Conservation (phyloP, 306 rosid species). For the Cicer cuneatum region DNA sequence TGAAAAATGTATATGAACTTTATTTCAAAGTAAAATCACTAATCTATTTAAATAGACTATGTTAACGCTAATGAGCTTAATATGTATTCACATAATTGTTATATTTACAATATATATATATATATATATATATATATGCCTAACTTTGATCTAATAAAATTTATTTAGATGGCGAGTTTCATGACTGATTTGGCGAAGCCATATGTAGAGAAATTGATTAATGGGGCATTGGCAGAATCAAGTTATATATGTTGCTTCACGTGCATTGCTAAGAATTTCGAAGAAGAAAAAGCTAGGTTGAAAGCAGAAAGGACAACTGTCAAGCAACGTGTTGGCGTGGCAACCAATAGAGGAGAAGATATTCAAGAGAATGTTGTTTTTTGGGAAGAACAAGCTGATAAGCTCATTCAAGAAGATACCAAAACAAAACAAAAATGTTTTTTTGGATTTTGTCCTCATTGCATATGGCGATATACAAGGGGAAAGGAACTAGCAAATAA, state of each 20-base stretch:
- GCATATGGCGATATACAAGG: background rate
- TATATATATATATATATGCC: background rate
- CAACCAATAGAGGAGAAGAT: background rate
- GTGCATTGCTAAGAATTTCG: background rate
- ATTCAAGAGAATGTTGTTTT: accelerated
- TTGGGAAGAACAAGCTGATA: background rate
- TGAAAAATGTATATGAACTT: too few relatives aligned
- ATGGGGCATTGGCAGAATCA: background rate
- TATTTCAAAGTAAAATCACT: too few relatives aligned
- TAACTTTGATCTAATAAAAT: background rate
- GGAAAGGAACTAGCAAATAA: constrained; percentile 16
- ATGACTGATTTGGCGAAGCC: background rate
- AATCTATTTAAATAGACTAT: too few relatives aligned
- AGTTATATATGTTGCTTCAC: constrained; percentile 12
- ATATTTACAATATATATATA: too few relatives aligned
- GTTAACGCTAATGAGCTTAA: too few relatives aligned
- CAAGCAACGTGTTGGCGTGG: background rate
- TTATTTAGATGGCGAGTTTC: background rate
- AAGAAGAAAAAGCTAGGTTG: background rate
- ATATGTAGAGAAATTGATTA: background rate
- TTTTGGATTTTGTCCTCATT: constrained; percentile 13
- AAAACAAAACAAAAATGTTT: background rate
- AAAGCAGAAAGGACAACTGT: background rate
- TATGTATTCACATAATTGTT: too few relatives aligned
- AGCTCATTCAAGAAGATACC: constrained; percentile 5